phyloP scores from a whole-genome alignment of 1,284 basidiomycete species.

The Irpex sp. region DNA sequence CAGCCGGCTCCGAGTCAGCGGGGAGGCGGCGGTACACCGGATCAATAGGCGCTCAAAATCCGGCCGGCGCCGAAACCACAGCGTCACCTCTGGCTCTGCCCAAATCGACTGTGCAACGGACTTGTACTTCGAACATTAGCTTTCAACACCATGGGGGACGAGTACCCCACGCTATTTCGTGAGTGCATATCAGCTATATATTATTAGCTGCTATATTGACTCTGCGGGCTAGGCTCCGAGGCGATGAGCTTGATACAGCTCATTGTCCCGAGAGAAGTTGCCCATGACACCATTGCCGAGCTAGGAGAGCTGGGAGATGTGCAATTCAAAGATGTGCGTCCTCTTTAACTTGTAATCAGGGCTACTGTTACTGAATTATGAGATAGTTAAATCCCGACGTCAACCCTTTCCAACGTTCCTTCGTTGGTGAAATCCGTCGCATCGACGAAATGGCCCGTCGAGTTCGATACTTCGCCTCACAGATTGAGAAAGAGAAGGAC shows the following conservation, averaged over 20 bases:
- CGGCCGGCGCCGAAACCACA: not conserved
- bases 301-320: constrained; percentile 95
- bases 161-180: constrained; percentile 87
- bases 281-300: constrained; percentile 94
- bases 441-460: constrained; percentile 96
- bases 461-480: constrained; percentile 84
- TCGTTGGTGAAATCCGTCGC: constrained; percentile 92
- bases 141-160: constrained; percentile 52
- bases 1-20: too few species aligned
- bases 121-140: not conserved
- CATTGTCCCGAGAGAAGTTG: constrained; percentile 96
- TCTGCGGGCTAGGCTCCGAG: constrained; percentile 70
- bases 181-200: constrained; percentile 26
- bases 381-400: constrained; percentile 87
- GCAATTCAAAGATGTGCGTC: constrained; percentile 93
- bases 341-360: not conserved
- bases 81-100: not conserved
- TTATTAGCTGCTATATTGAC: constrained; percentile 1
- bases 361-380: constrained; percentile 5
- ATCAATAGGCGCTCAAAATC: not conserved
- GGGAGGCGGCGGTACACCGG: too few species aligned
- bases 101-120: not conserved
- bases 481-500: constrained; percentile 86
- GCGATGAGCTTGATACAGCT: constrained; percentile 98
- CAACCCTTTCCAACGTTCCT: constrained; percentile 98